Percentiles rank a stretch among this genome's conserved stretches.
These are phyloP conservation scores for Gamsiella multidivaricata DNA, from an alignment of 192 early-diverging fungal species.

Conservation along the genomic window DNA sequence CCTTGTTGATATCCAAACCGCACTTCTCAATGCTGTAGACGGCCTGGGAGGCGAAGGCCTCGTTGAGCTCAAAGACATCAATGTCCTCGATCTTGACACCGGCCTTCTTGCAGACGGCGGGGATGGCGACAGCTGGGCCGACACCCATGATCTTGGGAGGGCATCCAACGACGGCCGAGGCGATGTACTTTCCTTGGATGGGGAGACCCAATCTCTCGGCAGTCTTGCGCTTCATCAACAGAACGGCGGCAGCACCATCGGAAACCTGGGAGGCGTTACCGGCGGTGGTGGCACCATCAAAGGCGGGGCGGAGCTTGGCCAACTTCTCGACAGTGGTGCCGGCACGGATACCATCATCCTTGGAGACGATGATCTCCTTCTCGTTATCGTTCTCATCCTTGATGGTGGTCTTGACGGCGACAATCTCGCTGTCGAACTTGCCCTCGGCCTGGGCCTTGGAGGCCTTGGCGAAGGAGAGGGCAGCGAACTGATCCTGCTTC, in stretches of 20 bases:
- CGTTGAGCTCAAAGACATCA: slow-evolving; percentile 94
- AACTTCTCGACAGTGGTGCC: slow-evolving; percentile 83
- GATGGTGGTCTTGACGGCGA: slow-evolving; percentile 80
- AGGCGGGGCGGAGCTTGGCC: slow-evolving; percentile 89
- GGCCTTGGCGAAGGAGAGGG: slow-evolving; percentile 86
- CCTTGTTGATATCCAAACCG: slow-evolving; percentile 87
- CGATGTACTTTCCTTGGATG: slow-evolving; percentile 88
- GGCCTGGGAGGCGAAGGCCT: slow-evolving; percentile 98
- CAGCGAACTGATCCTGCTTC: slow-evolving; percentile 93
- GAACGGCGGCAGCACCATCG: slow-evolving; percentile 95
- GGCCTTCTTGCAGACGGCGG: slow-evolving; percentile 83
- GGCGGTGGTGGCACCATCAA: slow-evolving; percentile 91
- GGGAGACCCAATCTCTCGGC: slow-evolving; percentile 89
- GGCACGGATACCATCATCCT: slow-evolving; percentile 93
- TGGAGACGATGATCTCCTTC: slow-evolving; percentile 73
- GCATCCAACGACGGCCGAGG: slow-evolving; percentile 90
- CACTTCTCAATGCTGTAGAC: slow-evolving; percentile 92
- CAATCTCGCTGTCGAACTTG: slow-evolving; percentile 92
- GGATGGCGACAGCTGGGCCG: slow-evolving; percentile 95
- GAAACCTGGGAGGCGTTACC: slow-evolving; percentile 98
- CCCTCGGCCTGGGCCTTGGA: slow-evolving; percentile 89
- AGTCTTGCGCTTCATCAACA: slow-evolving; percentile 93
- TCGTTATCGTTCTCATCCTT: slow-evolving; percentile 86
- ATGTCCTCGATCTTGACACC: slow-evolving; percentile 82
- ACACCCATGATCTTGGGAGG: slow-evolving; percentile 97